Evolutionary conservation across 768 basidiomycete genomes (phyloP), one percentile per base, ranked within the genome.

Genomic region (Hortiboletus campestris): DNA sequence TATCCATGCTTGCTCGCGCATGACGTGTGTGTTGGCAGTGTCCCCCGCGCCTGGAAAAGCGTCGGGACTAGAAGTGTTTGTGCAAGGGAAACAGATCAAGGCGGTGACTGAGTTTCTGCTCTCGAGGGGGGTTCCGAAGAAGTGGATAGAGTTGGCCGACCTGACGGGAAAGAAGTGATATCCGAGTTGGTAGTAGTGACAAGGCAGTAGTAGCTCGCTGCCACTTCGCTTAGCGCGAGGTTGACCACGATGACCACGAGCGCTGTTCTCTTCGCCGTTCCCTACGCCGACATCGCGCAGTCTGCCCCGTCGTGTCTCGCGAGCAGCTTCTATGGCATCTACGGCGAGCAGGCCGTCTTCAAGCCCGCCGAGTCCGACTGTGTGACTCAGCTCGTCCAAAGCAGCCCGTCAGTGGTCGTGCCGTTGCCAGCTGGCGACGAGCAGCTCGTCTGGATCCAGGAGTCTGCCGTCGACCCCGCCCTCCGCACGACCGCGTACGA

Each of bases 41-140:
- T 80, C 84, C 0, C 82, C 84, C 1, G 51, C 80, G n/a, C 75
- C 74, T 6, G 86, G 87, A 0, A 86, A 84, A 66, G 72, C 72
- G 8, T 74, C 80, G 2, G 81, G 80, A 2, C 61, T 81, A 49
- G 90, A 94, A 63, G 84, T 97, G 10, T 75, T 89, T 58, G 86
- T 96, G 0, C 94, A 96, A 65, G 94, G 94, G 2, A 89, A 89
- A 58, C 93, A 96, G 63, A 75, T 78, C 19, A 79, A 81, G 59
- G 73, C 76, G 3, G 86, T 93, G 12, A 74, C 78, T 11, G 87
- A 89, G 6, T 80, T 91, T 56, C 68, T 97, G 39, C 67, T 80
- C 3, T 78, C 74, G 22, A 83, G 80, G 59, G 91, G 94, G 0
- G 81, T 95, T 32, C 91, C 92, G 28, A 89, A 87, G 75, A 79